phyloP scores from a whole-genome alignment of 352 stramenopile species.

The Pythium aristosporum region DNA sequence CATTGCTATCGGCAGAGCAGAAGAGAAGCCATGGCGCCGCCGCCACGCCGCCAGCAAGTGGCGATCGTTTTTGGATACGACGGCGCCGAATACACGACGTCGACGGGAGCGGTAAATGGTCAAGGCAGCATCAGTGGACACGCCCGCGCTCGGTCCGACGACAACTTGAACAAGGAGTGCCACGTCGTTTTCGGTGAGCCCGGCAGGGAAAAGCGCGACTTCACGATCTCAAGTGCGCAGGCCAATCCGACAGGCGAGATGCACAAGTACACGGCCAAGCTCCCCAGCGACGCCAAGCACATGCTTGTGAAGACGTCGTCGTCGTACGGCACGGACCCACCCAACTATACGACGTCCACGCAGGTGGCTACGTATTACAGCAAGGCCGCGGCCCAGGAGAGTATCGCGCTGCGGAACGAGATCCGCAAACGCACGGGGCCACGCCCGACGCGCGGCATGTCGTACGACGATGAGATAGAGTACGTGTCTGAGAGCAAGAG shows the following conservation, averaged over 20 bases:
- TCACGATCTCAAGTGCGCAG: slow-evolving; percentile 50
- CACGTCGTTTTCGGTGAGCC: slow-evolving; percentile 67
- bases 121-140: slow-evolving; percentile 6
- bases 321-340: slow-evolving; percentile 51
- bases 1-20: neutral
- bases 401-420: slow-evolving; percentile 61
- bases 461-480: slow-evolving; percentile 75
- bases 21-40: slow-evolving; percentile 19
- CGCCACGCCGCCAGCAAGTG: slow-evolving; percentile 42
- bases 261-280: slow-evolving; percentile 56
- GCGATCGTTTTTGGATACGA: slow-evolving; percentile 69
- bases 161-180: slow-evolving; percentile 64
- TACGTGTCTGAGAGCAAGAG: slow-evolving; percentile 79
- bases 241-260: slow-evolving; percentile 62
- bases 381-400: slow-evolving; percentile 52
- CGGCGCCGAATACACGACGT: slow-evolving; percentile 52
- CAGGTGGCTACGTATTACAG: slow-evolving; percentile 70
- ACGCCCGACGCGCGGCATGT: slow-evolving; percentile 55
- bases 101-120: slow-evolving; percentile 41
- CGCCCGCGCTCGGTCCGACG: slow-evolving; percentile 5
- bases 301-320: slow-evolving; percentile 63
- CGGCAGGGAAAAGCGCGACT: slow-evolving; percentile 52
- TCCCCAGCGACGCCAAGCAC: slow-evolving; percentile 48
- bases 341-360: slow-evolving; percentile 59
- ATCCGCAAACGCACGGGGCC: slow-evolving; percentile 62